These are phyloP conservation scores for Domatiomyces catenatus DNA, from an alignment of 2,329 filamentous ascomycete species.

Conservation along the genomic window DNA sequence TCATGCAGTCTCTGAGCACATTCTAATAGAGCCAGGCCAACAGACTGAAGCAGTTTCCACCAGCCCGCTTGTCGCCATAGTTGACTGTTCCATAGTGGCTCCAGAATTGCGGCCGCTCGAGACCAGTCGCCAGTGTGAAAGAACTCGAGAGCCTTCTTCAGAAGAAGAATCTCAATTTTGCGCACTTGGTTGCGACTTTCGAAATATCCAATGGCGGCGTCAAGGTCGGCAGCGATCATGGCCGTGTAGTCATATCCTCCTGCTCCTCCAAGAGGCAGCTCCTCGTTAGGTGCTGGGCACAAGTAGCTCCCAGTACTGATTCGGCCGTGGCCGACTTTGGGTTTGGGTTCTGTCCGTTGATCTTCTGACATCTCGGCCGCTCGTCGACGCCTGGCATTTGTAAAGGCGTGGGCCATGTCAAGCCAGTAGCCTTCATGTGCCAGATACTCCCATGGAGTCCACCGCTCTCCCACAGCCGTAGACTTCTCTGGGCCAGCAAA, in stretches of 20 bases:
- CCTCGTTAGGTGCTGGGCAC: slow-evolving; percentile 42
- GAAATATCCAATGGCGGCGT: slow-evolving; percentile 36
- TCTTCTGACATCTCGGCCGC: slow-evolving; percentile 44
- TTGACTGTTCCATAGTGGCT: slow-evolving; percentile 39
- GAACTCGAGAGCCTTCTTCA: slow-evolving; percentile 41
- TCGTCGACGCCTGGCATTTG: slow-evolving; percentile 33
- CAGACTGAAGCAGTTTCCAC: slow-evolving; percentile 40
- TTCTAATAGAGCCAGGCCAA: slow-evolving; percentile 39
- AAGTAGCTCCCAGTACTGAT: slow-evolving; percentile 45
- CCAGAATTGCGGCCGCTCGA: slow-evolving; percentile 37
- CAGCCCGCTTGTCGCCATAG: slow-evolving; percentile 47
- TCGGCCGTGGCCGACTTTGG: slow-evolving; percentile 38
- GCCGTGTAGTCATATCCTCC: slow-evolving; percentile 36
- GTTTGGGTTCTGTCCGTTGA: slow-evolving; percentile 40
- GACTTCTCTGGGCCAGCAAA: slow-evolving; percentile 33
- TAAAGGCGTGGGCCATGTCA: slow-evolving; percentile 37
- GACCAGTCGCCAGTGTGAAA: slow-evolving; percentile 35
- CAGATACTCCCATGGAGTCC: slow-evolving; percentile 43
- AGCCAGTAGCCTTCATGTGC: slow-evolving; percentile 51
- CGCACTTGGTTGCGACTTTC: slow-evolving; percentile 37
- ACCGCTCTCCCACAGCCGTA: slow-evolving; percentile 31
- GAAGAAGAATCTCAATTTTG: slow-evolving; percentile 37
- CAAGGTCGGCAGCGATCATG: slow-evolving; percentile 35
- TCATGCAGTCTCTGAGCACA: slow-evolving; percentile 34
- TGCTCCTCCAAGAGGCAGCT: slow-evolving; percentile 31